Evolutionary conservation across 345 rosid species (phyloP).

Genomic region (Acer negundo): DNA sequence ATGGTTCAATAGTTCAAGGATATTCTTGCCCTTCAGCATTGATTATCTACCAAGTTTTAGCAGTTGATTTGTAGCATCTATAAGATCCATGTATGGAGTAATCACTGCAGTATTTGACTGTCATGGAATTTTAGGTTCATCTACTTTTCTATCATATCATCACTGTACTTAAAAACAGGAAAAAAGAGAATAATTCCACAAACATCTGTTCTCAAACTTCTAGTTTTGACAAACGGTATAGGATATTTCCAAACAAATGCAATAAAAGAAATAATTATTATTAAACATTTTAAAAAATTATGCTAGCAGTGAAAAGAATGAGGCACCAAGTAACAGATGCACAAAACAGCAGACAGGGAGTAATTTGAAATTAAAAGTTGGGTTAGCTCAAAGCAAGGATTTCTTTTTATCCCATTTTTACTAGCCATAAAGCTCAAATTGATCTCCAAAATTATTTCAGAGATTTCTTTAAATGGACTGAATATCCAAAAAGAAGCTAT

Average conservation of each 20-base stretch:
- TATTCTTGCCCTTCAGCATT: background rate
- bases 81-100: background rate
- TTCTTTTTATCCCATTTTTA: background rate
- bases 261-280: background rate
- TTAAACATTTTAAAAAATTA: background rate
- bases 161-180: background rate
- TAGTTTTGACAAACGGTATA: background rate
- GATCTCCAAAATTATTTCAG: background rate
- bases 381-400: background rate
- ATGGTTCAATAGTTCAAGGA: background rate
- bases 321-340: background rate
- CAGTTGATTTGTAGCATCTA: background rate
- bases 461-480: background rate
- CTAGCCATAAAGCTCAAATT: background rate
- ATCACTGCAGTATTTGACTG: background rate
- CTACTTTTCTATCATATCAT: background rate
- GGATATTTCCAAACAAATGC: background rate
- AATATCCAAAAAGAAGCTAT: background rate
- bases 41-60: background rate
- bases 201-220: background rate
- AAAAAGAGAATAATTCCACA: background rate
- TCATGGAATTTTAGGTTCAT: background rate
- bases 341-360: background rate
- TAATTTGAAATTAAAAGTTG: background rate
- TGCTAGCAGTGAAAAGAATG: background rate